A percentile compares a stretch with the other conserved stretches of the same genome.
Conservation (phyloP, 2,329 filamentous ascomycete genomes). For the Coniochaeta sp. region DNA sequence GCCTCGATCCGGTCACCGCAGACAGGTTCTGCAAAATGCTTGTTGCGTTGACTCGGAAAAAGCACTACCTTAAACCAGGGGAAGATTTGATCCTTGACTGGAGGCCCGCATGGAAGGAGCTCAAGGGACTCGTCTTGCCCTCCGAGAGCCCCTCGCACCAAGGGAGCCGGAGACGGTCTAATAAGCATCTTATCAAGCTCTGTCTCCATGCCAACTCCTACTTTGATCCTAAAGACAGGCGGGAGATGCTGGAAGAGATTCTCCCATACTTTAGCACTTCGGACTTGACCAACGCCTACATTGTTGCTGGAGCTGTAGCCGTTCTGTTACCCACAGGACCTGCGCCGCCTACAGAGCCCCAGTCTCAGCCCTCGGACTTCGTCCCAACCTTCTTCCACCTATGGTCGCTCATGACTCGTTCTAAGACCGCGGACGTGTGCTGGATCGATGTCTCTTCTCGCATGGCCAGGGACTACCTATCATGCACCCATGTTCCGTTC, state of each 20-base stretch:
- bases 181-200: constrained; percentile 72
- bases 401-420: constrained; percentile 89
- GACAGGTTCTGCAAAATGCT: constrained; percentile 98
- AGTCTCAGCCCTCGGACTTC: constrained; percentile 82
- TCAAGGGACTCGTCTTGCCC: constrained; percentile 85
- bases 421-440: constrained; percentile 76
- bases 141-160: constrained; percentile 68
- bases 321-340: constrained; percentile 80
- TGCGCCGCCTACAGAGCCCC: constrained; percentile 59
- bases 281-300: constrained; percentile 84
- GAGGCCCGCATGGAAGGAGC: constrained; percentile 84
- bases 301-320: constrained; percentile 84
- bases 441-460: constrained; percentile 88
- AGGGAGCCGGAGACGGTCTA: constrained; percentile 43
- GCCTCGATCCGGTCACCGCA: constrained; percentile 71
- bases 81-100: constrained; percentile 90
- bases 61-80: constrained; percentile 87
- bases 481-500: constrained; percentile 69
- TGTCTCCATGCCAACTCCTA: constrained; percentile 87
- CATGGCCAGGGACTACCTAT: constrained; percentile 75
- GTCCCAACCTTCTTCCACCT: constrained; percentile 93
- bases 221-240: constrained; percentile 82
- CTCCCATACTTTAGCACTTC: constrained; percentile 88
- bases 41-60: constrained; percentile 88
- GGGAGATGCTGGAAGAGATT: constrained; percentile 73